Conservation (phyloP, 148 eudicot species). For the Gaultheria prostrata region DNA sequence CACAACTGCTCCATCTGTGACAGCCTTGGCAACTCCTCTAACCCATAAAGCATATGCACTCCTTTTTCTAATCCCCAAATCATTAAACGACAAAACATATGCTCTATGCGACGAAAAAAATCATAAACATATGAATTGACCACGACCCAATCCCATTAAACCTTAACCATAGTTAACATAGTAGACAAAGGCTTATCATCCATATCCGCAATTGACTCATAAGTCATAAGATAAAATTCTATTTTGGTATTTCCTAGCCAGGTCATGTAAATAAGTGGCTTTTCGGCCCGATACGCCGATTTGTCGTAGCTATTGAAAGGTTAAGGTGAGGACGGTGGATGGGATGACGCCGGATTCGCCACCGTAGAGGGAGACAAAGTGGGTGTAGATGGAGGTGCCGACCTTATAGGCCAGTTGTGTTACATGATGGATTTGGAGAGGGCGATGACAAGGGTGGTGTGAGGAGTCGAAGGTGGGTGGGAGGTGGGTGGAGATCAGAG, state of each 20-base stretch:
- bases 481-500: constrained; percentile 30
- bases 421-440: constrained; percentile 48
- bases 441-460: constrained; percentile 45
- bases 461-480: constrained; percentile 49
- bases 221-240: constrained; percentile 48
- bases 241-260: constrained; percentile 45
- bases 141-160: constrained; percentile 63
- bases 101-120: constrained; percentile 57
- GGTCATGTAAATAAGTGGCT: constrained; percentile 46
- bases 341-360: constrained; percentile 40
- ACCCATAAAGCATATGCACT: constrained; percentile 43
- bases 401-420: constrained; percentile 62
- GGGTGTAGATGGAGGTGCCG: constrained; percentile 51
- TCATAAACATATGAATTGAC: constrained; percentile 69
- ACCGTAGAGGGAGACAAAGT: constrained; percentile 46
- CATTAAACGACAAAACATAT: constrained; percentile 52
- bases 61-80: constrained; percentile 51
- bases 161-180: constrained; percentile 63
- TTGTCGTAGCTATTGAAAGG: constrained; percentile 48
- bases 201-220: constrained; percentile 30
- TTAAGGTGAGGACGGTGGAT: constrained; percentile 29
- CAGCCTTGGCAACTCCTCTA: constrained; percentile 51
- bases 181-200: constrained; percentile 60
- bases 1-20: constrained; percentile 61
- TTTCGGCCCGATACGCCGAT: constrained; percentile 59